Conservation (phyloP, 1,284 basidiomycete genomes). For the Fistulinella cinereoalba region DNA sequence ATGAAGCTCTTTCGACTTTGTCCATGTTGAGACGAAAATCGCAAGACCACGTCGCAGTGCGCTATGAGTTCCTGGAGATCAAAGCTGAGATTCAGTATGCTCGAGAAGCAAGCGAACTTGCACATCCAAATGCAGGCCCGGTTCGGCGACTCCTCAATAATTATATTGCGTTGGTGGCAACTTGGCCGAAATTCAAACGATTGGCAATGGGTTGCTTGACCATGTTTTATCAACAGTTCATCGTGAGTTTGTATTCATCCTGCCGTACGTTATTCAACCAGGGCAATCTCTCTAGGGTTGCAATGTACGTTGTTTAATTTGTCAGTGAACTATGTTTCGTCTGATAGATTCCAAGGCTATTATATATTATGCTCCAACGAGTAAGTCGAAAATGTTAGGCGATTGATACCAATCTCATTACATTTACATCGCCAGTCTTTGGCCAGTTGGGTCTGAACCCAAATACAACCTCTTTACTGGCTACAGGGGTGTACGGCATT, state of each 20-base stretch:
- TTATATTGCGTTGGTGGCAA: constrained; percentile 25
- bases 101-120: constrained; percentile 18
- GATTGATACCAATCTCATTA: neutral
- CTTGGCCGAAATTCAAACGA: constrained; percentile 36
- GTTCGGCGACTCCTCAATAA: constrained; percentile 20
- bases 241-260: constrained; percentile 19
- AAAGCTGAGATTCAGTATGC: constrained; percentile 32
- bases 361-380: constrained; percentile 36
- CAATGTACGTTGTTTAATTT: constrained; percentile 23
- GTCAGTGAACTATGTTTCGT: neutral
- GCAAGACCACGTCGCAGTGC: constrained; percentile 16
- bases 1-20: constrained; percentile 31
- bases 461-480: constrained; percentile 33
- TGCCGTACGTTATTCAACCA: neutral
- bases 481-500: constrained; percentile 34
- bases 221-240: constrained; percentile 36
- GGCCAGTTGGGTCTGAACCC: constrained; percentile 33
- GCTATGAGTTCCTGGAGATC: constrained; percentile 34
- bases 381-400: constrained; percentile 14
- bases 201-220: constrained; percentile 32
- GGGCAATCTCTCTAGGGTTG: constrained; percentile 18
- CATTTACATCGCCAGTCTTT: constrained; percentile 22
- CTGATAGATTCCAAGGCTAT: constrained; percentile 26
- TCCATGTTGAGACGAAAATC: constrained; percentile 26
- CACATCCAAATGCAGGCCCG: constrained; percentile 23